A percentile compares a stretch with the other conserved stretches of the same genome.
Conservation (phyloP, 805 yeast genomes). For the Cyberlindnera saturnus region DNA sequence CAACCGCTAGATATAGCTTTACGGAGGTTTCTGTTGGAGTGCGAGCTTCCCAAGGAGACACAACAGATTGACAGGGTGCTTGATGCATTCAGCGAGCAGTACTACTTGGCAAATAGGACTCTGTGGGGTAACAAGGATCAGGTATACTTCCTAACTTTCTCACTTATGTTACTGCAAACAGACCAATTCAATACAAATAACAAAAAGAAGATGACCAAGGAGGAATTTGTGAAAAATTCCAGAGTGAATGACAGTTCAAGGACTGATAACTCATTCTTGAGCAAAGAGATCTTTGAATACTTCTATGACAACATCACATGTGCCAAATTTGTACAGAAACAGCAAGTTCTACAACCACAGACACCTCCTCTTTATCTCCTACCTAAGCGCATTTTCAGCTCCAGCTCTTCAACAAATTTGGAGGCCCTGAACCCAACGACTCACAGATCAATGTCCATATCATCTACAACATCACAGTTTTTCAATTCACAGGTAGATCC, state of each 20-base stretch:
- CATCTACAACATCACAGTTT: constrained; percentile 23
- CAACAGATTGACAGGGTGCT: constrained; percentile 72
- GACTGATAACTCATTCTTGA: constrained; percentile 21
- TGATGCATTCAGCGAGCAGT: constrained; percentile 49
- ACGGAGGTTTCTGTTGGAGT: constrained; percentile 49
- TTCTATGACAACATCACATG: constrained; percentile 62
- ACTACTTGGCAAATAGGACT: constrained; percentile 25
- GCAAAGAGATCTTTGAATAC: constrained; percentile 45
- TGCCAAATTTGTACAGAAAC: constrained; percentile 46
- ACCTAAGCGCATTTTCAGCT: constrained; percentile 21
- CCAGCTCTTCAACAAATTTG: constrained; percentile 19
- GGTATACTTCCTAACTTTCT: constrained; percentile 57
- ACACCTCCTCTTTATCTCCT: constrained; percentile 11
- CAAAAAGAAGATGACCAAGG: constrained; percentile 58
- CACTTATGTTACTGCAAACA: constrained; percentile 67
- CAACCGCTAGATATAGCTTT: constrained; percentile 64
- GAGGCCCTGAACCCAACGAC: constrained; percentile 6
- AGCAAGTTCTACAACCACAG: constrained; percentile 20
- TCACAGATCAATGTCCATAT: constrained; percentile 14
- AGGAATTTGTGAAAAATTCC: constrained; percentile 51
- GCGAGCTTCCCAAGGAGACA: constrained; percentile 62
- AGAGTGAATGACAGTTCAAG: constrained; percentile 24
- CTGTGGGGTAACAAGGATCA: constrained; percentile 39
- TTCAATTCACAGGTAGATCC: constrained; percentile 27
- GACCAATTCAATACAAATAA: constrained; percentile 66